Conservation (phyloP, 2,329 filamentous ascomycete genomes). For the Colletotrichum gloeosporioides region DNA sequence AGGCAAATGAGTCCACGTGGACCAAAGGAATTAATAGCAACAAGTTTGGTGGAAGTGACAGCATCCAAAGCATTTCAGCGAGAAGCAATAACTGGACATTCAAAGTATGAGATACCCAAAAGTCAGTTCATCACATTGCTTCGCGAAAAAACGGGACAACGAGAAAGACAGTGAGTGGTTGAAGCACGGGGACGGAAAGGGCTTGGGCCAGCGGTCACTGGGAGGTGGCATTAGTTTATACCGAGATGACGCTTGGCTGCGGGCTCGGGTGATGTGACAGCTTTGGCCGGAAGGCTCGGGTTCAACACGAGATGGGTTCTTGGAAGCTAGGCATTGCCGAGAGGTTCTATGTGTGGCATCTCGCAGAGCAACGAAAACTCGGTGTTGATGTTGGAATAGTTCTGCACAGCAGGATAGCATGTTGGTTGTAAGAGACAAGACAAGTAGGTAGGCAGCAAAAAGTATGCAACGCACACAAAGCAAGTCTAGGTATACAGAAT, state of each 20-base stretch:
- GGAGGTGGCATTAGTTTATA: background rate
- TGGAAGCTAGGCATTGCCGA: background rate
- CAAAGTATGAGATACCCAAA: slow-evolving; percentile 20
- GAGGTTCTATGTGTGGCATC: background rate
- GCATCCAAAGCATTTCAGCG: slow-evolving; percentile 10
- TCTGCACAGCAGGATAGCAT: slow-evolving; percentile 6
- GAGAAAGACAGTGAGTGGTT: background rate
- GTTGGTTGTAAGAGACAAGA: background rate
- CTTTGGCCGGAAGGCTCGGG: slow-evolving; percentile 12
- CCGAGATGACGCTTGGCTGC: background rate
- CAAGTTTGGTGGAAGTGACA: background rate
- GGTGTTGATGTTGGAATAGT: background rate
- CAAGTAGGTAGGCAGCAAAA: background rate
- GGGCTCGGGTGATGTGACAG: background rate
- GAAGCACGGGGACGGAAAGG: background rate
- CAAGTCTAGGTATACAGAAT: slow-evolving; percentile 1
- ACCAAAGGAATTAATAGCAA: background rate
- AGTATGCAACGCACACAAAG: background rate
- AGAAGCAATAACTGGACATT: slow-evolving; percentile 9
- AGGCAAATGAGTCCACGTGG: slow-evolving; percentile 12
- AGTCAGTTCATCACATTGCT: slow-evolving; percentile 19
- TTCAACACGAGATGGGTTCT: background rate
- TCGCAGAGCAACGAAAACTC: background rate
- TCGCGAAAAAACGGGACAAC: slow-evolving; percentile 3
- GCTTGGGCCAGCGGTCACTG: background rate